Evolutionary conservation across 805 yeast genomes (phyloP).

Genomic region (Candida michaelii): DNA sequence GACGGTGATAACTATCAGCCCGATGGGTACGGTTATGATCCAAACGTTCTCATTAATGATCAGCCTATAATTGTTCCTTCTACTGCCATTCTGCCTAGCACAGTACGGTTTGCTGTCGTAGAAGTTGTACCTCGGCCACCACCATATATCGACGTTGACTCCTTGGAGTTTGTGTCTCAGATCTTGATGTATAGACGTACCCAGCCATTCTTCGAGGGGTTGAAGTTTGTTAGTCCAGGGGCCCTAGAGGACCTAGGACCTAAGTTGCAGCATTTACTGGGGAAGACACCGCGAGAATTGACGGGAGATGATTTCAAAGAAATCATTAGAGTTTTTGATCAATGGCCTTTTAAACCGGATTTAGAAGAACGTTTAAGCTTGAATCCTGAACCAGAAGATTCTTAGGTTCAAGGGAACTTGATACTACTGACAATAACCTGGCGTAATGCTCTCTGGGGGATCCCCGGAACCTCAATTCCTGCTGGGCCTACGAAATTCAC

Average conservation of each 20-base stretch:
- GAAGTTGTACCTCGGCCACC: slow-evolving; percentile 49
- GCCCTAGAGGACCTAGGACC: slow-evolving; percentile 55
- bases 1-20: slow-evolving; percentile 19
- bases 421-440: too few relatives aligned
- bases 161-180: slow-evolving; percentile 67
- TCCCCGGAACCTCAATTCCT: too few relatives aligned
- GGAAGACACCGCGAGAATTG: slow-evolving; percentile 49
- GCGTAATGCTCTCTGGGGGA: too few relatives aligned
- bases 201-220: slow-evolving; percentile 39
- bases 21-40: slow-evolving; percentile 36
- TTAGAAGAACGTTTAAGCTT: slow-evolving; percentile 19
- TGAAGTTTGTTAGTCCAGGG: slow-evolving; percentile 75
- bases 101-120: slow-evolving; percentile 50
- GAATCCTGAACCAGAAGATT: slow-evolving; percentile 12
- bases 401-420: too few relatives aligned
- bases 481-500: too few relatives aligned
- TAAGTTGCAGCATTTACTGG: slow-evolving; percentile 28
- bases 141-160: slow-evolving; percentile 42
- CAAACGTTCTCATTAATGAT: slow-evolving; percentile 34
- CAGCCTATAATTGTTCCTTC: slow-evolving; percentile 35
- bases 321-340: slow-evolving; percentile 52
- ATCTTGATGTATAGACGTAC: slow-evolving; percentile 50
- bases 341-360: slow-evolving; percentile 87
- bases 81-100: slow-evolving; percentile 26
- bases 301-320: slow-evolving; percentile 53